Conservation (phyloP, 2,329 filamentous ascomycete genomes). For the Amylocarpus encephaloides region DNA sequence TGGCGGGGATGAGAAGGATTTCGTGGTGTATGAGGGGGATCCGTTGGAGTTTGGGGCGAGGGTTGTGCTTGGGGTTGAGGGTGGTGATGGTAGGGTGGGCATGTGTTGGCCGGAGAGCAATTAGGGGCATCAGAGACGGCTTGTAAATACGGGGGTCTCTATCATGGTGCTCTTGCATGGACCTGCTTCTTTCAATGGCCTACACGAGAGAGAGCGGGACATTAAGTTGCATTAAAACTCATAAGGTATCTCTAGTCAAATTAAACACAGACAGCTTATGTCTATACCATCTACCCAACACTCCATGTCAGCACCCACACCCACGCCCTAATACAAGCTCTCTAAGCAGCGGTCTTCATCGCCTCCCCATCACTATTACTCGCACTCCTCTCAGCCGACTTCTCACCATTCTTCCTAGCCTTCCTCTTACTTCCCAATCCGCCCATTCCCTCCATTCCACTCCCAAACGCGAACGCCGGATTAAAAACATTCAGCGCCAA, state of each 20-base stretch:
- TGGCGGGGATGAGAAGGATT: slow-evolving; percentile 25
- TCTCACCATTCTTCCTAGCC: not conserved
- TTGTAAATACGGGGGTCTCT: not conserved
- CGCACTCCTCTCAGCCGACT: slow-evolving; percentile 1
- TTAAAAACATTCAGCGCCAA: slow-evolving; percentile 33
- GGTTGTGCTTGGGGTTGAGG: slow-evolving; percentile 34
- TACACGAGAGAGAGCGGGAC: too few relatives aligned
- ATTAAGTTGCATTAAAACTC: too few relatives aligned
- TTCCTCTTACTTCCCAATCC: slow-evolving; percentile 8
- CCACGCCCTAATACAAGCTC: not conserved
- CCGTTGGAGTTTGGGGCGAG: slow-evolving; percentile 37
- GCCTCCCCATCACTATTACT: slow-evolving; percentile 10
- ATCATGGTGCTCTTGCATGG: too few relatives aligned
- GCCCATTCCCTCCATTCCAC: slow-evolving; percentile 7
- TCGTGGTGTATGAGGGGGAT: slow-evolving; percentile 40
- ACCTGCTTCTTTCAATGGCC: too few relatives aligned
- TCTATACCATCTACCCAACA: not conserved
- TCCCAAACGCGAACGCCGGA: slow-evolving; percentile 27
- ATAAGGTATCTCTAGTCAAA: too few relatives aligned
- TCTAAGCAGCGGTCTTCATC: not conserved
- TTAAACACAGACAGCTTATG: not conserved
- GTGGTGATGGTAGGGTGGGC: slow-evolving; percentile 26
- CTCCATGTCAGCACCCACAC: not conserved
- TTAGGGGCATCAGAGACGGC: not conserved
- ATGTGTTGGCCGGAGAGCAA: slow-evolving; percentile 32